Evolutionary conservation across 768 basidiomycete genomes (phyloP).

Genomic region (Fomitopsis pulvina): DNA sequence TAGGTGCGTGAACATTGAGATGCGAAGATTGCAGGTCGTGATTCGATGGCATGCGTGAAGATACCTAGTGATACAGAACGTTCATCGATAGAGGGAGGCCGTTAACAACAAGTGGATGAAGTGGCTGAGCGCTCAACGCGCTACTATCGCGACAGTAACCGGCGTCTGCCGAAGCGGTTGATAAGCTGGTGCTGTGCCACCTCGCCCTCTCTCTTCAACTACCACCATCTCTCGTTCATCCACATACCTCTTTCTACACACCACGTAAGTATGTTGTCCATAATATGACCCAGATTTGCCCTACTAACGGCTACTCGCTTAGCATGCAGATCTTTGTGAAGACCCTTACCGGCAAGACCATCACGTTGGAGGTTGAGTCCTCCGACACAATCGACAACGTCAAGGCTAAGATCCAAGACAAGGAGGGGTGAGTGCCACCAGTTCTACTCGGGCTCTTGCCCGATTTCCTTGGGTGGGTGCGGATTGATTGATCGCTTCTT

Average conservation of each 20-base stretch:
- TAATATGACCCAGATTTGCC: neutral
- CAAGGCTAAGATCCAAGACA: slow-evolving; percentile 81
- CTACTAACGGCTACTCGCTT: neutral
- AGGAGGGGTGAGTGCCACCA: slow-evolving; percentile 43
- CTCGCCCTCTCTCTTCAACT: slow-evolving; percentile 12
- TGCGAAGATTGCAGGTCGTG: no score
- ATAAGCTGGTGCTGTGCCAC: slow-evolving; percentile 10
- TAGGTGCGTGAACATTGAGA: no score
- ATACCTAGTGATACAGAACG: no score
- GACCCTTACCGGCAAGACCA: slow-evolving; percentile 85
- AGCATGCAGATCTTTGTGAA: slow-evolving; percentile 87
- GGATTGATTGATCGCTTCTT: no score
- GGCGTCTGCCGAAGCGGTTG: neutral
- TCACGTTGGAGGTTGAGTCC: slow-evolving; percentile 79
- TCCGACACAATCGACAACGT: slow-evolving; percentile 74
- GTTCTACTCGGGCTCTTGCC: slow-evolving; percentile 33
- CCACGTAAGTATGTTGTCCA: slow-evolving; percentile 3
- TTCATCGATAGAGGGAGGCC: no score
- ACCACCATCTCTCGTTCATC: slow-evolving; percentile 8
- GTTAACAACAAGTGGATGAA: neutral
- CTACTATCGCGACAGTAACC: neutral
- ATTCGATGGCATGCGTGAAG: no score
- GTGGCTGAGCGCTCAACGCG: neutral
- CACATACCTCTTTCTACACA: neutral
- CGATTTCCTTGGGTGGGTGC: slow-evolving; percentile 25